Conservation (phyloP, 495 filamentous ascomycete species). For the Aspergillus nidulans region DNA sequence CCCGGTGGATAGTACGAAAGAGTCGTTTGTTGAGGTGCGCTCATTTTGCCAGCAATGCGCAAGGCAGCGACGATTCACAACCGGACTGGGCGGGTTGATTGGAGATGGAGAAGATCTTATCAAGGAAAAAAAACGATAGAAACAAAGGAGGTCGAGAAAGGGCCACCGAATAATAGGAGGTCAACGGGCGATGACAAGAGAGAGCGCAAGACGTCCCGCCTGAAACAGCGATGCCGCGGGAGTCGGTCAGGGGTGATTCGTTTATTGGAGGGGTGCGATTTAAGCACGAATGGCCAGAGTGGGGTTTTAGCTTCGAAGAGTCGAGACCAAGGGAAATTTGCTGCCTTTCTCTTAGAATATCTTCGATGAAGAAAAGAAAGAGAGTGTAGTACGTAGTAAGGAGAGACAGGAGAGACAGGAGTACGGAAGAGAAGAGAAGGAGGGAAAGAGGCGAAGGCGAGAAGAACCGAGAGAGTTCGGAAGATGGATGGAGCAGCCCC, state of each 20-base stretch:
- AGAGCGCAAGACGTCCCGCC: slow-evolving; percentile 7
- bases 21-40: slow-evolving; percentile 33
- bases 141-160: slow-evolving; percentile 4
- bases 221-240: slow-evolving; percentile 27
- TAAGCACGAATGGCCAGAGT: slow-evolving; percentile 7
- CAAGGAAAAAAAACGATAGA: slow-evolving; percentile 8
- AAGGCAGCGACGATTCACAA: slow-evolving; percentile 20
- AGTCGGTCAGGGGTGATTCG: slow-evolving; percentile 11
- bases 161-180: slow-evolving; percentile 2
- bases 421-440: background rate
- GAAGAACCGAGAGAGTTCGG: slow-evolving; percentile 1
- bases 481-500: background rate
- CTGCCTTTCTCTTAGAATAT: background rate
- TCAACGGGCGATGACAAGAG: slow-evolving; percentile 5
- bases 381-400: background rate
- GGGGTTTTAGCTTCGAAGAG: slow-evolving; percentile 2
- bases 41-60: slow-evolving; percentile 27
- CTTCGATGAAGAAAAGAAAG: slow-evolving; percentile 4
- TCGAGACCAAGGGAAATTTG: background rate
- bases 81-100: slow-evolving; percentile 12
- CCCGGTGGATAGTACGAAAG: slow-evolving; percentile 32
- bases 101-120: slow-evolving; percentile 5
- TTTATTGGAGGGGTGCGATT: slow-evolving; percentile 16
- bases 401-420: slow-evolving; percentile 6
- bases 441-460: slow-evolving; percentile 6